Conservation (phyloP, 805 yeast genomes). For the Sugiyamaella americana region DNA sequence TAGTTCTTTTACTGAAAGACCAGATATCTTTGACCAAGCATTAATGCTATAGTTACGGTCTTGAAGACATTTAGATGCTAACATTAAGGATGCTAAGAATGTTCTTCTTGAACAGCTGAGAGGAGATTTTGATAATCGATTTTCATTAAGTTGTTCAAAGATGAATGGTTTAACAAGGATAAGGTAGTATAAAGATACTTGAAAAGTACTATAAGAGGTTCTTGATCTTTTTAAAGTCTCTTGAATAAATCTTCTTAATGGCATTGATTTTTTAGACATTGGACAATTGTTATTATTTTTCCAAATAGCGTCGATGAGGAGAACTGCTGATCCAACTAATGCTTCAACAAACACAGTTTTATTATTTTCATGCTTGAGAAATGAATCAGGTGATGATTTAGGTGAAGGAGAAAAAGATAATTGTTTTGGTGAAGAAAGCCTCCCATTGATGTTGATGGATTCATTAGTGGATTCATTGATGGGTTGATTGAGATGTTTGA, state of each 20-base stretch:
- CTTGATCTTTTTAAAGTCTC: slow-evolving; percentile 44
- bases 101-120: slow-evolving; percentile 54
- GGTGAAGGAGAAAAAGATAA: no score
- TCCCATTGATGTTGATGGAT: neutral
- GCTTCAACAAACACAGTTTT: slow-evolving; percentile 20
- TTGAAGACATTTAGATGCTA: slow-evolving; percentile 67
- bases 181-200: slow-evolving; percentile 62
- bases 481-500: no score
- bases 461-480: no score
- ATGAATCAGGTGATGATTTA: no score
- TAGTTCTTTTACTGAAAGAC: slow-evolving; percentile 48
- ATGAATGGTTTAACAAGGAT: slow-evolving; percentile 37
- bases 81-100: slow-evolving; percentile 60
- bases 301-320: slow-evolving; percentile 30
- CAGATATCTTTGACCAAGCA: slow-evolving; percentile 72
- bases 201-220: slow-evolving; percentile 56
- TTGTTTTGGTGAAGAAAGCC: neutral
- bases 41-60: slow-evolving; percentile 64
- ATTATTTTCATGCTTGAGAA: slow-evolving; percentile 6
- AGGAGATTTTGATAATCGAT: slow-evolving; percentile 6
- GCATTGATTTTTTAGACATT: slow-evolving; percentile 21
- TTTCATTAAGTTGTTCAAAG: neutral
- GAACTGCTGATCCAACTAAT: slow-evolving; percentile 25
- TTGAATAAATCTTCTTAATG: slow-evolving; percentile 33
- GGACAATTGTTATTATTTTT: slow-evolving; percentile 25